Evolutionary conservation across 768 basidiomycete genomes (phyloP).

Genomic region (Tricholoma matsutake): DNA sequence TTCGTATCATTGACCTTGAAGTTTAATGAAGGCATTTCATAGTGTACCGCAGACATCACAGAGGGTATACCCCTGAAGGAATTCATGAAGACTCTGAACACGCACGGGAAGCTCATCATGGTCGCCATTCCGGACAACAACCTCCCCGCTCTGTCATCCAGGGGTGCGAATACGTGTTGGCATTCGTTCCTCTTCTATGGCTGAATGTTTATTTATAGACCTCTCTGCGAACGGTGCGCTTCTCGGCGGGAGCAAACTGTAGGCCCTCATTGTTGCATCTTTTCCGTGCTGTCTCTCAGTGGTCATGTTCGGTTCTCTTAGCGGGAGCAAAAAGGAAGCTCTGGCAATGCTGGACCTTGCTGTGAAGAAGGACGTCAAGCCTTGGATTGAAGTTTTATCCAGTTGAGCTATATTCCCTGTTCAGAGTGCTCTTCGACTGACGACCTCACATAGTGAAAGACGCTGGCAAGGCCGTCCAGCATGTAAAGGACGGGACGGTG

Average conservation of each 20-base stretch:
- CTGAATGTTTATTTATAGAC: constrained; percentile 13
- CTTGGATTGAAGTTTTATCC: constrained; percentile 43
- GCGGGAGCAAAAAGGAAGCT: constrained; percentile 60
- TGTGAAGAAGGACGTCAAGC: constrained; percentile 48
- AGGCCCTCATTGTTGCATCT: not conserved
- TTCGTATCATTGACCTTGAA: not conserved
- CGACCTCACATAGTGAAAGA: constrained; percentile 34
- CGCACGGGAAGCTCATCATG: constrained; percentile 53
- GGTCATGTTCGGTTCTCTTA: constrained; percentile 30
- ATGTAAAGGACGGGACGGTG: constrained; percentile 44
- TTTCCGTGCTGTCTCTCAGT: constrained; percentile 1
- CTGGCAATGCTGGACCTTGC: constrained; percentile 59
- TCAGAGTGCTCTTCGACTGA: not conserved
- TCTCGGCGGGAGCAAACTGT: constrained; percentile 32
- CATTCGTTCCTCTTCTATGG: constrained; percentile 16
- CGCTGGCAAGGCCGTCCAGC: constrained; percentile 43
- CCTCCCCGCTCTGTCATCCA: constrained; percentile 35
- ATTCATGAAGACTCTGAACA: constrained; percentile 42
- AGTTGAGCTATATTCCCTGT: constrained; percentile 22
- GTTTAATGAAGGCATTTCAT: not conserved
- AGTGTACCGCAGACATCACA: constrained; percentile 29
- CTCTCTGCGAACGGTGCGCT: constrained; percentile 21
- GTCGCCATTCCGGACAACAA: constrained; percentile 54
- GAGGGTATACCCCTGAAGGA: constrained; percentile 28
- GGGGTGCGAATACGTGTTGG: constrained; percentile 21